phyloP scores from a whole-genome alignment of 2,329 filamentous ascomycete genomes.

The Alternaria brassicae region DNA sequence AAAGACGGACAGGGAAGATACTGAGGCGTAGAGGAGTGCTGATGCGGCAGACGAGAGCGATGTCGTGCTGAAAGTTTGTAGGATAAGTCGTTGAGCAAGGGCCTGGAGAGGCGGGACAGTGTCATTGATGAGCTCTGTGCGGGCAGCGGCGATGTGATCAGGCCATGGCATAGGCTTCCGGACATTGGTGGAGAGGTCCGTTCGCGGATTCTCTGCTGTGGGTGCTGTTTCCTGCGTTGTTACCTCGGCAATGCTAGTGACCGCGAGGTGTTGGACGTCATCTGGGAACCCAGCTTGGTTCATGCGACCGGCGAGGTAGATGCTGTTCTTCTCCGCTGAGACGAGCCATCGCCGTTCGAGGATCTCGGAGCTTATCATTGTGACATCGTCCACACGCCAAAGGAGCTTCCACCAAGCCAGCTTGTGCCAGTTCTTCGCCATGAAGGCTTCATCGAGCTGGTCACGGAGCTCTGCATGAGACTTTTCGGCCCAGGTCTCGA shows the following conservation, averaged over 20 bases:
- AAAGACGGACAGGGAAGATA: conserved; percentile 59
- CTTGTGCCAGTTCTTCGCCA: conserved; percentile 77
- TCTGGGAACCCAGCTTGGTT: conserved; percentile 65
- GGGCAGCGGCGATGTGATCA: conserved; percentile 73
- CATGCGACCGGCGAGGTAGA: conserved; percentile 82
- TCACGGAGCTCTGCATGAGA: conserved; percentile 85
- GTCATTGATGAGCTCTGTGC: conserved; percentile 57
- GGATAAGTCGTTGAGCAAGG: conserved; percentile 60
- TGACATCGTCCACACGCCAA: conserved; percentile 92
- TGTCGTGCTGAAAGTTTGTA: conserved; percentile 77
- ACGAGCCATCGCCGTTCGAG: conserved; percentile 78
- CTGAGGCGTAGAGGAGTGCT: conserved; percentile 62
- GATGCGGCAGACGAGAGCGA: conserved; percentile 62
- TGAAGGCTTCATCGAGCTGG: conserved; percentile 79
- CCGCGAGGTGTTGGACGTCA: conserved; percentile 16
- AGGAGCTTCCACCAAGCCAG: conserved; percentile 94
- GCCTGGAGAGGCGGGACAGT: conserved; percentile 55
- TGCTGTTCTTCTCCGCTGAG: conserved; percentile 78
- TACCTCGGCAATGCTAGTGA: conserved; percentile 17
- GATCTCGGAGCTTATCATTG: conserved; percentile 81
- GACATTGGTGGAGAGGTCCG: conserved; percentile 36
- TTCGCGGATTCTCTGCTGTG: conserved; percentile 24
- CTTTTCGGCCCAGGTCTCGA: conserved; percentile 76
- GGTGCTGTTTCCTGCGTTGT: conserved; percentile 28
- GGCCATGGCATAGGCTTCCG: conserved; percentile 67